phyloP scores from a whole-genome alignment of 192 early-diverging fungal genomes.

The Blastocladiella britannica region DNA sequence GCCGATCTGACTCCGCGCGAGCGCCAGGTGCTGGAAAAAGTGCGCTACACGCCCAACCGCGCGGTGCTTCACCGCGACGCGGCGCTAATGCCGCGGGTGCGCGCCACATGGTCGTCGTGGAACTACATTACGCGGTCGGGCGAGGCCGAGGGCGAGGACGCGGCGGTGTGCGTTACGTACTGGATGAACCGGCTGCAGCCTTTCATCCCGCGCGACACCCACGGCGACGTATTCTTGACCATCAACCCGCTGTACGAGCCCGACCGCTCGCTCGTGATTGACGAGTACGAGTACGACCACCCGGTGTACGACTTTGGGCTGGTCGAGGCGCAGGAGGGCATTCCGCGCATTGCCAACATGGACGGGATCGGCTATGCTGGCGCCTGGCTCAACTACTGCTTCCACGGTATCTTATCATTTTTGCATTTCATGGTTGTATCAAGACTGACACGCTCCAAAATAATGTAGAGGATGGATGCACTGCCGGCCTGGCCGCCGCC shows the following conservation, averaged over 20 bases:
- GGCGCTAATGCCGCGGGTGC: constrained; percentile 29
- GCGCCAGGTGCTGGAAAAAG: constrained; percentile 15
- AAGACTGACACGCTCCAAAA: background rate
- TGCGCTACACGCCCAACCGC: constrained; percentile 25
- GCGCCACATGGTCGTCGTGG: constrained; percentile 27
- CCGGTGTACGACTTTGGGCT: constrained; percentile 18
- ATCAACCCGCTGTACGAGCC: constrained; percentile 35
- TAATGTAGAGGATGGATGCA: constrained; percentile 28
- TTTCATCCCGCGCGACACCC: constrained; percentile 14
- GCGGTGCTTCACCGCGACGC: constrained; percentile 31
- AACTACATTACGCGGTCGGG: constrained; percentile 31
- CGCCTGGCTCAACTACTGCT: constrained; percentile 47
- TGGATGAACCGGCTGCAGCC: constrained; percentile 43
- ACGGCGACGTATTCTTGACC: constrained; percentile 32
- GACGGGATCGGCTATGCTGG: constrained; percentile 22
- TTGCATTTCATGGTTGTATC: background rate
- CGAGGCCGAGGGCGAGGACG: constrained; percentile 6
- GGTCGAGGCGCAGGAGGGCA: constrained; percentile 22
- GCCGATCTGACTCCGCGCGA: constrained; percentile 30
- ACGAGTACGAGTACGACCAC: constrained; percentile 26
- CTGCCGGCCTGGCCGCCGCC: constrained; percentile 33
- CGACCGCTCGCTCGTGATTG: constrained; percentile 13
- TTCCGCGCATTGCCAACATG: constrained; percentile 26
- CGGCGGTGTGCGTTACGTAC: constrained; percentile 27
- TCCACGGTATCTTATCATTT: too few relatives aligned